Percentiles rank a stretch among this genome's conserved stretches.
Evolutionary conservation across 306 rosid genomes (phyloP).

Genomic region (Fagus crenata): DNA sequence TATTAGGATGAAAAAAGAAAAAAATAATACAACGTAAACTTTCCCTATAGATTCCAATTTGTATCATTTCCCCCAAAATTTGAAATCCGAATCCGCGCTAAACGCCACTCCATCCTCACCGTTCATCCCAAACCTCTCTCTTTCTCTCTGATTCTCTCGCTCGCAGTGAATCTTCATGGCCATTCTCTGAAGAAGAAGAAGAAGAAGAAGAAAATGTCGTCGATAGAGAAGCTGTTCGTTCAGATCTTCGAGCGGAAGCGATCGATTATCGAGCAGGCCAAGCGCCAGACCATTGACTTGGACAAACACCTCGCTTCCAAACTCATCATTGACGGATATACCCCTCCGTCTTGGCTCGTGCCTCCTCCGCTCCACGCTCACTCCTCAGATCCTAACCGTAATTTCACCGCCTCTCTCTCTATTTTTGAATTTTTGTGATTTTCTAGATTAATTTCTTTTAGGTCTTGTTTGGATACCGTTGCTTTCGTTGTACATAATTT

Average conservation of each 20-base stretch:
- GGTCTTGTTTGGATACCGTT: no score
- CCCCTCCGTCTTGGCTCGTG: constrained; percentile 78
- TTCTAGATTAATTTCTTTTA: background rate
- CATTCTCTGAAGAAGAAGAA: constrained; percentile 14
- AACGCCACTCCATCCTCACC: constrained; percentile 16
- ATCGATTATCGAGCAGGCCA: constrained; percentile 68
- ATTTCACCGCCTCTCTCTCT: background rate
- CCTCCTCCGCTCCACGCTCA: constrained; percentile 36
- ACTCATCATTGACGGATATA: constrained; percentile 73
- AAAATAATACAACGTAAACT: background rate
- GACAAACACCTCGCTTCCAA: constrained; percentile 71
- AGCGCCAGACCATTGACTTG: constrained; percentile 61
- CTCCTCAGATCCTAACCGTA: constrained; percentile 52
- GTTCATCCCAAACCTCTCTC: constrained; percentile 10
- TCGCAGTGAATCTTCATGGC: constrained; percentile 5
- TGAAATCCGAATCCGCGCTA: constrained; percentile 45
- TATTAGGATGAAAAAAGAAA: no score
- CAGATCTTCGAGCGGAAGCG: constrained; percentile 77
- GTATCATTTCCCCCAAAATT: constrained; percentile 25
- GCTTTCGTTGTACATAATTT: no score
- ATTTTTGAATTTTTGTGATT: background rate
- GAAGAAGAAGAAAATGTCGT: constrained; percentile 39
- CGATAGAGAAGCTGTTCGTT: constrained; percentile 63
- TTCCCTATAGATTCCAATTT: background rate
- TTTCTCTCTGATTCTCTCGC: background rate